Evolutionary conservation across 106 monocot species (phyloP).

Genomic region (Apostasia ramifera): DNA sequence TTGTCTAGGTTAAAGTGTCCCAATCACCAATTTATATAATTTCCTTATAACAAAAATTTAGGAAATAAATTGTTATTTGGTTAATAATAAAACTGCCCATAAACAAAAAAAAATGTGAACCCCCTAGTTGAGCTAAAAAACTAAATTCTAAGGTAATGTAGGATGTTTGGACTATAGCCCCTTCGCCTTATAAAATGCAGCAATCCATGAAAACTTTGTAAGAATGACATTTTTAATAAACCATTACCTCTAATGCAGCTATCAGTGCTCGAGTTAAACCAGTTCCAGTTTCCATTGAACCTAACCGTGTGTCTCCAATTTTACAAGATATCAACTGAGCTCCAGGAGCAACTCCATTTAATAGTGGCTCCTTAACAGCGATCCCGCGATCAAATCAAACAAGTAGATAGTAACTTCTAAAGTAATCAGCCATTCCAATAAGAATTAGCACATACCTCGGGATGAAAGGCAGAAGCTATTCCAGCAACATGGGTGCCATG

Average conservation of each 20-base stretch:
- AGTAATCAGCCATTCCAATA: not conserved
- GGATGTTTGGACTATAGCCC: no score
- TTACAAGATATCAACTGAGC: constrained; percentile 98
- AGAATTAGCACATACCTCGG: constrained; percentile 40
- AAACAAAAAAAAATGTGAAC: no score
- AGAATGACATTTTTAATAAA: no score
- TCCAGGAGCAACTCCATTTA: constrained; percentile 98
- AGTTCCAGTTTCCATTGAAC: constrained; percentile 95
- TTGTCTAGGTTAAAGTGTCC: no score
- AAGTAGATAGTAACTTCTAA: not conserved
- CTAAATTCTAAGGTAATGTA: no score
- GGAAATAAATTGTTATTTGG: no score
- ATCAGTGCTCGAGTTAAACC: constrained; percentile 83
- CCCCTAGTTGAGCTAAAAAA: no score
- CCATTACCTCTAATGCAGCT: constrained; percentile 80
- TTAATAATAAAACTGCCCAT: no score
- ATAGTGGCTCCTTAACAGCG: constrained; percentile 61
- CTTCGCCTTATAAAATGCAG: no score
- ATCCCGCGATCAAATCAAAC: constrained; percentile 4
- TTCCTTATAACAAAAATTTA: no score
- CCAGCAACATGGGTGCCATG: constrained; percentile 99
- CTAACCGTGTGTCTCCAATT: constrained; percentile 88
- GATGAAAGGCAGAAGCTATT: constrained; percentile 84
- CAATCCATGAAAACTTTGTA: no score
- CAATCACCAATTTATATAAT: no score